phyloP scores from a whole-genome alignment of 139 green algal species.

The Chlorella sp. region DNA sequence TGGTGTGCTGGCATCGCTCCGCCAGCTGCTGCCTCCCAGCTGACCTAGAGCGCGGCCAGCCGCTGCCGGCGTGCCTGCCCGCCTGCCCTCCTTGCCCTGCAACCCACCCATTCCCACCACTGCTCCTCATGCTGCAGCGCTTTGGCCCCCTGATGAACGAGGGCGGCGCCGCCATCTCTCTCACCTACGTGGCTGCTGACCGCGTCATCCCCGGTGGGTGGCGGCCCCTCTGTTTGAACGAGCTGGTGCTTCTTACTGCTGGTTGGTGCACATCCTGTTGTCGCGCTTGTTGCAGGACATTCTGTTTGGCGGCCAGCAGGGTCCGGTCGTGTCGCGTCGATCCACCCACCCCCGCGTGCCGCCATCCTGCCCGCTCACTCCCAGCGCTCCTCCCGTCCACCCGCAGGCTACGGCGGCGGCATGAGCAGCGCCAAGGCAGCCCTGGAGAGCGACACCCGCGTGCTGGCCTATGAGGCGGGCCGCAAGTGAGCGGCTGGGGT shows the following conservation, averaged over 20 bases:
- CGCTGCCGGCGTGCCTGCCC: too few species aligned
- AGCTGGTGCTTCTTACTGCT: too few species aligned
- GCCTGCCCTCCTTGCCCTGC: not conserved
- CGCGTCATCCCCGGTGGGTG: conserved; percentile 85
- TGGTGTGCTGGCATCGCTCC: too few species aligned
- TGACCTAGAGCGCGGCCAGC: too few species aligned
- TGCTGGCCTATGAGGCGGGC: conserved; percentile 98
- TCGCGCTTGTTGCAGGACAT: too few species aligned
- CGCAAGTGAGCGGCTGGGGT: conserved; percentile 72
- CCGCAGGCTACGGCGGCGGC: conserved; percentile 94
- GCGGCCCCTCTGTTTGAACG: not conserved
- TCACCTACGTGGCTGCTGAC: conserved; percentile 97
- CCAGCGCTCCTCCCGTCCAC: not conserved
- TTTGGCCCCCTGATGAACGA: conserved; percentile 77
- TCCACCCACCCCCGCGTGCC: too few species aligned
- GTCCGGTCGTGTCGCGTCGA: too few species aligned
- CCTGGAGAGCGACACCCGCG: conserved; percentile 95
- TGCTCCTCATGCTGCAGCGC: conserved; percentile 56
- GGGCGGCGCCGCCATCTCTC: conserved; percentile 87
- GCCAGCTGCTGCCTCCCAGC: too few species aligned
- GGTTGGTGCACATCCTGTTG: too few species aligned
- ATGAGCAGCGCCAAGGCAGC: conserved; percentile 98
- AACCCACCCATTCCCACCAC: too few species aligned
- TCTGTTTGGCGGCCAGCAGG: too few species aligned
- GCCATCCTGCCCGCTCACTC: not conserved